A percentile compares a stretch with the other conserved stretches of the same genome.
phyloP scores from a whole-genome alignment of 2,329 filamentous ascomycete genomes.

The Penicillium carneum region DNA sequence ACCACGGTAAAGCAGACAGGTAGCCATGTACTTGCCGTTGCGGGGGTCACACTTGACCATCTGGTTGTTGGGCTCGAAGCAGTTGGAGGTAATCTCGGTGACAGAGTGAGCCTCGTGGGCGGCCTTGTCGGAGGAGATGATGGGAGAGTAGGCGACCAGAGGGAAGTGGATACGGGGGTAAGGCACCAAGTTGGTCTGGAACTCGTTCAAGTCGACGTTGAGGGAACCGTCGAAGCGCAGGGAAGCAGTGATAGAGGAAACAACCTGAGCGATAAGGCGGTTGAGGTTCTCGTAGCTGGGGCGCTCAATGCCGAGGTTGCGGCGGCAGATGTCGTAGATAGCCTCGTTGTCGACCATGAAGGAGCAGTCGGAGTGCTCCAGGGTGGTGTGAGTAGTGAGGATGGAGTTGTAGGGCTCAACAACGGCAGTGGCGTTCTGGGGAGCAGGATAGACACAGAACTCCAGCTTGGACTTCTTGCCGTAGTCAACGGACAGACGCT shows the following conservation, averaged over 20 bases:
- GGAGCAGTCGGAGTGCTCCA: slow-evolving; percentile 99
- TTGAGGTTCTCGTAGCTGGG: slow-evolving; percentile 99
- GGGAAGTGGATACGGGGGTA: slow-evolving; percentile 99
- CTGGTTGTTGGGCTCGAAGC: slow-evolving; percentile 99
- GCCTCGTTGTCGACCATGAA: slow-evolving; percentile 99
- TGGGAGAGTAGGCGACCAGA: slow-evolving; percentile 92
- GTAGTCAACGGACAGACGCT: slow-evolving; percentile 97
- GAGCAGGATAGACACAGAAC: slow-evolving; percentile 98
- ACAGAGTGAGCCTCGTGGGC: slow-evolving; percentile 98
- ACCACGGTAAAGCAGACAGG: slow-evolving; percentile 95
- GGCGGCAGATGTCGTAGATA: slow-evolving; percentile 98
- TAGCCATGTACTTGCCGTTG: slow-evolving; percentile 99
- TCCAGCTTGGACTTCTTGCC: slow-evolving; percentile 99
- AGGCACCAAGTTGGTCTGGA: slow-evolving; percentile 99
- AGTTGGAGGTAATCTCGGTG: slow-evolving; percentile 97
- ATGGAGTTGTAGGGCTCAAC: slow-evolving; percentile 99
- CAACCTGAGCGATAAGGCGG: slow-evolving; percentile 97
- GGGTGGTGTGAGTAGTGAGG: slow-evolving; percentile 96
- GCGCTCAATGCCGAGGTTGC: slow-evolving; percentile 95
- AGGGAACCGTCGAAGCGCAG: slow-evolving; percentile 98
- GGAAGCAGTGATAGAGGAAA: slow-evolving; percentile 97
- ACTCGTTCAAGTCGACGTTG: slow-evolving; percentile 99
- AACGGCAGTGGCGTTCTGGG: slow-evolving; percentile 94
- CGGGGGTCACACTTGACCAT: slow-evolving; percentile 99
- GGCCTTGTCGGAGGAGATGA: slow-evolving; percentile 93